A percentile compares a stretch with the other conserved stretches of the same genome.
Evolutionary conservation across 768 basidiomycete genomes (phyloP).

Genomic region (Agrocybe chaxingu): DNA sequence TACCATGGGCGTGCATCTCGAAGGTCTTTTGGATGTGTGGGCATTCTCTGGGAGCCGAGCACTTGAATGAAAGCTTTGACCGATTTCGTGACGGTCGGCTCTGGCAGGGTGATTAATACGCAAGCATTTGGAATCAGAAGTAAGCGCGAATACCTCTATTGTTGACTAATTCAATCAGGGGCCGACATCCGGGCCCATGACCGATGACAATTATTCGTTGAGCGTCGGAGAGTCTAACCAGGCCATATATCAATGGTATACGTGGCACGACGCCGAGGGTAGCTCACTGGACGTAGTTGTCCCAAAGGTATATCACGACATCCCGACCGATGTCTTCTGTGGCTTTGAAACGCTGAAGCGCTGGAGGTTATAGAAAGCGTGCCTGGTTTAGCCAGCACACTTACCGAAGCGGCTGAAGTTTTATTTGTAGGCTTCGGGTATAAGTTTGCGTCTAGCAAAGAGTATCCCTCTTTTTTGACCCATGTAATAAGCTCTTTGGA

Average conservation of each 20-base stretch:
- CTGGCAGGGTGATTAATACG: conserved; percentile 7
- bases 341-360: conserved; percentile 34
- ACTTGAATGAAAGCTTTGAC: conserved; percentile 80
- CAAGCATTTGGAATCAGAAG: neutral
- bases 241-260: neutral
- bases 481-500: conserved; percentile 78
- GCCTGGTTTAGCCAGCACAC: neutral
- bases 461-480: conserved; percentile 64
- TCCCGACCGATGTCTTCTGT: conserved; percentile 48
- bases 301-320: conserved; percentile 86
- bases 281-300: conserved; percentile 88
- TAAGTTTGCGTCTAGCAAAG: conserved; percentile 85
- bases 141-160: conserved; percentile 51
- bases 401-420: conserved; percentile 5
- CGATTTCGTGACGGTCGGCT: conserved; percentile 35
- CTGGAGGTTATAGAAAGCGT: neutral
- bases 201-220: conserved; percentile 79
- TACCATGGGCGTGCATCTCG: conserved; percentile 72
- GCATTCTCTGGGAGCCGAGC: conserved; percentile 60
- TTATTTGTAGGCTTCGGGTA: conserved; percentile 52
- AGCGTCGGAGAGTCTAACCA: conserved; percentile 64
- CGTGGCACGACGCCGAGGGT: neutral
- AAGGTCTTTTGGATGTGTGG: conserved; percentile 49
- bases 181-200: conserved; percentile 80
- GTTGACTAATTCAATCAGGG: conserved; percentile 72